Evolutionary conservation across 768 basidiomycete species (phyloP).

Genomic region (Kwoniella europaea): DNA sequence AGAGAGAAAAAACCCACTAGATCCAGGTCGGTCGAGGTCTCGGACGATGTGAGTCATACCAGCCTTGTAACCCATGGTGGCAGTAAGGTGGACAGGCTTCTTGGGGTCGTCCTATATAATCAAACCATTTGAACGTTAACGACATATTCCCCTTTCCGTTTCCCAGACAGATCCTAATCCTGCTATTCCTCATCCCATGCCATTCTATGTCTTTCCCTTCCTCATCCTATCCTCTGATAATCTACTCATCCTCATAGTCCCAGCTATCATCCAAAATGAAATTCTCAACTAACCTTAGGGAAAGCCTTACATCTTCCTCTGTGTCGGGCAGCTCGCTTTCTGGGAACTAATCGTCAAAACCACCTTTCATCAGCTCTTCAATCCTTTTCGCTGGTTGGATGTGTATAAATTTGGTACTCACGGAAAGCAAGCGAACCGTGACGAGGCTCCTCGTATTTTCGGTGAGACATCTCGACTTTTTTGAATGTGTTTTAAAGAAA

Average conservation of each 20-base stretch:
- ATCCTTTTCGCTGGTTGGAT: background rate
- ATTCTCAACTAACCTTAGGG: constrained; percentile 75
- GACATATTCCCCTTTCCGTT: background rate
- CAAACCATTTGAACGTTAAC: constrained; percentile 2
- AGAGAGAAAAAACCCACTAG: constrained; percentile 70
- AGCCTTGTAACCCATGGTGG: constrained; percentile 98
- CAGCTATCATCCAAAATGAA: constrained; percentile 4
- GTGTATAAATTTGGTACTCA: constrained; percentile 14
- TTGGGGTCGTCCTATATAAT: constrained; percentile 89
- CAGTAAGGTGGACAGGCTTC: constrained; percentile 98
- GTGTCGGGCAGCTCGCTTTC: constrained; percentile 95
- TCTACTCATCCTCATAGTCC: background rate
- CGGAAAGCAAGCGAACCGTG: constrained; percentile 81
- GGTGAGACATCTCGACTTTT: constrained; percentile 29
- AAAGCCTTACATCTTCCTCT: constrained; percentile 99
- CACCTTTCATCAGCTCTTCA: constrained; percentile 8
- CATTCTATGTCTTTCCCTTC: constrained; percentile 17
- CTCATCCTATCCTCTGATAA: background rate
- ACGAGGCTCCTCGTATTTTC: constrained; percentile 94
- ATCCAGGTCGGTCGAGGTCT: constrained; percentile 98
- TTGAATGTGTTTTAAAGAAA: constrained; percentile 21
- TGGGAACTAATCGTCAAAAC: constrained; percentile 72
- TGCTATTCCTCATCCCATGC: constrained; percentile 8
- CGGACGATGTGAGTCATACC: constrained; percentile 99
- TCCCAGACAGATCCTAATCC: background rate